Evolutionary conservation across 768 basidiomycete genomes (phyloP).

Genomic region (Hydnomerulius pinastri): DNA sequence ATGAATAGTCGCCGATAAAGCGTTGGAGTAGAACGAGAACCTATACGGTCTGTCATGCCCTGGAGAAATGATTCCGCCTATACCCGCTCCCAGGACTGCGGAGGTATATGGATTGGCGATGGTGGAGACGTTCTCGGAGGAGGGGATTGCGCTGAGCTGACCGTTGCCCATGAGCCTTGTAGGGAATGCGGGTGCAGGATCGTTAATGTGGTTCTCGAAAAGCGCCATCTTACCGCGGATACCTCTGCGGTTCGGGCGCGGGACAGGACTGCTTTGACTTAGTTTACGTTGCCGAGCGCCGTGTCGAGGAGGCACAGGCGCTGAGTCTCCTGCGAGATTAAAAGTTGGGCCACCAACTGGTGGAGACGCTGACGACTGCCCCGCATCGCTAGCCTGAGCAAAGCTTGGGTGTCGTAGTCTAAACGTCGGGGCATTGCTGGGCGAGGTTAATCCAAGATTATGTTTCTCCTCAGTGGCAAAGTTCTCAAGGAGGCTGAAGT

Average conservation of each 20-base stretch:
- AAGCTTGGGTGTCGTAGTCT: conserved; percentile 16
- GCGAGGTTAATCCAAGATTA: conserved; percentile 57
- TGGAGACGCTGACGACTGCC: conserved; percentile 5
- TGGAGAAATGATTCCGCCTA: conserved; percentile 43
- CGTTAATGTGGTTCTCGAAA: conserved; percentile 67
- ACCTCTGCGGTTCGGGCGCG: conserved; percentile 58
- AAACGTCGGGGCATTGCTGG: conserved; percentile 29
- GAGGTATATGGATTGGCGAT: conserved; percentile 14
- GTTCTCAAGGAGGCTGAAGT: conserved; percentile 75
- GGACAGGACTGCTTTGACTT: conserved; percentile 76
- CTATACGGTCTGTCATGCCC: conserved; percentile 90
- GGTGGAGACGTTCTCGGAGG: conserved; percentile 40
- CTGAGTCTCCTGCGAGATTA: conserved; percentile 13
- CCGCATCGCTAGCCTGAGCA: conserved; percentile 8
- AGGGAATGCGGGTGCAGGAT: conserved; percentile 50
- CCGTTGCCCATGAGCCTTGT: conserved; percentile 30
- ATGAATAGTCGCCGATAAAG: conserved; percentile 90
- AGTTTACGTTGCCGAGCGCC: conserved; percentile 79
- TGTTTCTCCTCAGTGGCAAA: conserved; percentile 74
- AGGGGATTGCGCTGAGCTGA: conserved; percentile 42
- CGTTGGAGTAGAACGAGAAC: conserved; percentile 98
- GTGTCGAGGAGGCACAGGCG: conserved; percentile 14
- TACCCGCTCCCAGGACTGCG: conserved; percentile 4
- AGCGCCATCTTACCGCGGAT: conserved; percentile 85
- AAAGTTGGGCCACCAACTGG: conserved; percentile 1